These are phyloP conservation scores for Puccinia polysora DNA, from an alignment of 1,284 basidiomycete species.

Conservation along the genomic window DNA sequence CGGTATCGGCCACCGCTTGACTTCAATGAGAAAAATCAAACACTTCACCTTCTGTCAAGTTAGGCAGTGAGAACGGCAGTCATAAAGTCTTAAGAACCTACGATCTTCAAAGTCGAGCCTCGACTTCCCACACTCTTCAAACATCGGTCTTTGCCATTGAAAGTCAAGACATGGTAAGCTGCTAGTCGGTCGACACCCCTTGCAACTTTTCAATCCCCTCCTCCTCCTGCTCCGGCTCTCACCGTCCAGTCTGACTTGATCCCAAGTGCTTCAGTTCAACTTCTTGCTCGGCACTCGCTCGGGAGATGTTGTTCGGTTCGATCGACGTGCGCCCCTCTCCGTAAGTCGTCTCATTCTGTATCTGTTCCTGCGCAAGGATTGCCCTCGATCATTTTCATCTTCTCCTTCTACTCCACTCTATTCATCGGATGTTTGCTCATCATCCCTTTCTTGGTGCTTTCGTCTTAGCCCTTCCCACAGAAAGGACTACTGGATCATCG, in stretches of 20 bases:
- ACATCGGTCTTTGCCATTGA: constrained; percentile 16
- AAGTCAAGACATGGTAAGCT: neutral
- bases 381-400: neutral
- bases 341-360: neutral
- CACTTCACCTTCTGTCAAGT: neutral
- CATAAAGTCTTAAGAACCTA: neutral
- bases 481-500: neutral
- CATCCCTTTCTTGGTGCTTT: no score
- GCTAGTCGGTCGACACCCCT: neutral
- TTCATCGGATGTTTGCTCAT: neutral
- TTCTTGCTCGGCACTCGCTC: constrained; percentile 21
- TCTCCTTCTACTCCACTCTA: neutral
- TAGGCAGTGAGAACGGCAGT: constrained; percentile 13
- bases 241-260: constrained; percentile 2
- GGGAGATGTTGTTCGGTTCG: constrained; percentile 3
- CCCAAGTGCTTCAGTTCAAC: neutral
- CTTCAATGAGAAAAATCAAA: neutral
- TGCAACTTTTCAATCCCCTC: no score
- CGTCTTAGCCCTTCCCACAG: no score
- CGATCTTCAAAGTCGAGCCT: constrained; percentile 7
- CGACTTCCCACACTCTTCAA: constrained; percentile 4
- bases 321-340: neutral
- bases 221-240: no score
- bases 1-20: no score
- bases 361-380: neutral